Evolutionary conservation across 2,329 filamentous ascomycete species (phyloP), one percentile per base, ranked within the genome.

Genomic region (Monosporascus sp.): DNA sequence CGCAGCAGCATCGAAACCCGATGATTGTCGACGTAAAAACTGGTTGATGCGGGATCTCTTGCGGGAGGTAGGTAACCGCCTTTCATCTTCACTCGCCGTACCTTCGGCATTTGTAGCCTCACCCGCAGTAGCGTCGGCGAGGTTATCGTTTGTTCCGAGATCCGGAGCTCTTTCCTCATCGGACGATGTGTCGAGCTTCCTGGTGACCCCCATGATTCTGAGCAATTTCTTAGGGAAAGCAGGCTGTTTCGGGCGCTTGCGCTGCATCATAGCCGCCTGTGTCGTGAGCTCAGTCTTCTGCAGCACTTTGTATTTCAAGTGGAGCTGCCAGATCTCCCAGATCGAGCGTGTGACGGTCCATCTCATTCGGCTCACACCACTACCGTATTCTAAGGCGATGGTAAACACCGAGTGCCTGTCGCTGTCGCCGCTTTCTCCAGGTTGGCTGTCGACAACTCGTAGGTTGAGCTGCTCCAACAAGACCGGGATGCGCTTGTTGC

Each of bases 331-430:
- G 62, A 99, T 96, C 67, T 99, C 94, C 62, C 85, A 81, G 40
- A 97, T 81, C 9, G 90, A 92, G 51, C 94, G 83, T 63, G 91
- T 86, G 54, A 99, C 89, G 19, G 89, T 87, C 94, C 94, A 99
- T 66, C 89, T 90, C 95, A 99, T 97, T 53, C 94, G 83, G 52
- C 93, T 97, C 52, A 94, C 84, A 0, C 94, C 95, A 67, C 89
- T 97, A 16, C 94, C 94, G 68, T 99, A 99, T 68, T 99, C 94
- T 17, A 99, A 78, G 62, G 96, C 91, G 52, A 99, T 92, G 45
- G 87, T 87, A 70, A 97, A 96, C 8, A 94, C 80, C 65, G 89
- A 85, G 70, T 97, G 94, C 31, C 92, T 75, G 57, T 85, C 79
- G 60, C 75, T 80, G 54, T 46, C 43, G 43, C 80, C 79, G 52